Conservation (phyloP, 148 eudicot species). For the Camellia japonica region DNA sequence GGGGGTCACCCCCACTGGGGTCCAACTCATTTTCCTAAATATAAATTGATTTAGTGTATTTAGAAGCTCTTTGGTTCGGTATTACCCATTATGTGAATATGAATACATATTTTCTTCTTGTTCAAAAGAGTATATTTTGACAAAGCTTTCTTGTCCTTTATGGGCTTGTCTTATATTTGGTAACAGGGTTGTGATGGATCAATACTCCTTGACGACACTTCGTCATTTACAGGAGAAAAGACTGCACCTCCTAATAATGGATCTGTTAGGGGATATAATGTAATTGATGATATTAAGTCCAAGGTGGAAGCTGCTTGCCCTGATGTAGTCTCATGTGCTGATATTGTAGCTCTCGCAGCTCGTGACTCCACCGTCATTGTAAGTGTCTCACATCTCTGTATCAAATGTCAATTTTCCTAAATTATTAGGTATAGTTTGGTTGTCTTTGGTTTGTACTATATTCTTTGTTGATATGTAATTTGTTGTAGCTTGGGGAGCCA, state of each 20-base stretch:
- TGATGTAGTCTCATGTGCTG: constrained; percentile 47
- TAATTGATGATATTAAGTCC: constrained; percentile 34
- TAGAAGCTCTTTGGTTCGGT: too few species aligned
- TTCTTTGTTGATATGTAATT: not conserved
- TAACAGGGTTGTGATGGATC: constrained; percentile 47
- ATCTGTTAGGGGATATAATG: constrained; percentile 38
- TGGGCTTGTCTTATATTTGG: too few species aligned
- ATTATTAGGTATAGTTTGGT: too few species aligned
- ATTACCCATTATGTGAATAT: too few species aligned
- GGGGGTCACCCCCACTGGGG: too few species aligned
- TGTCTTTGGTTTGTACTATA: too few species aligned
- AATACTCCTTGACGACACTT: constrained; percentile 35
- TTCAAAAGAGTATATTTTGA: too few species aligned
- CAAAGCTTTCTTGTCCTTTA: not conserved
- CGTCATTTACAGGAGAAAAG: constrained; percentile 35
- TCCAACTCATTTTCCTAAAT: too few species aligned
- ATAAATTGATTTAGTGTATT: too few species aligned
- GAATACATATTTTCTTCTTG: too few species aligned
- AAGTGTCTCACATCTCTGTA: constrained; percentile 9
- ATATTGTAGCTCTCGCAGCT: constrained; percentile 36
- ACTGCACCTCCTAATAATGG: constrained; percentile 32
- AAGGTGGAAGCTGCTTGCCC: constrained; percentile 34
- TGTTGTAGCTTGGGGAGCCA: constrained; percentile 60
- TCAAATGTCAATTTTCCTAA: not conserved
- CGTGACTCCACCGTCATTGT: constrained; percentile 32